Evolutionary conservation across 345 rosid genomes (phyloP), one percentile per base, ranked within the genome.

Genomic region (Camelina sativa): DNA sequence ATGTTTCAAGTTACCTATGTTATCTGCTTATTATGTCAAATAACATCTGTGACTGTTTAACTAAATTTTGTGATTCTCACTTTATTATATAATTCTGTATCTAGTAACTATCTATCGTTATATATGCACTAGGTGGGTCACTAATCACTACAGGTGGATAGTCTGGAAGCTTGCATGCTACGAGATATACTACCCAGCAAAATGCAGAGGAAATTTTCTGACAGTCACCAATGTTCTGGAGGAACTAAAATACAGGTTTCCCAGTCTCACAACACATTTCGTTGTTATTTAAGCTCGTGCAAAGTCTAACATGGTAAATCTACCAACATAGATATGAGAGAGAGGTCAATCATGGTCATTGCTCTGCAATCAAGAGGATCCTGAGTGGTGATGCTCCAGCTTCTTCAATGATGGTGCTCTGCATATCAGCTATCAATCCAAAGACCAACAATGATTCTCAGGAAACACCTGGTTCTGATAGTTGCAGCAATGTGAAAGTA

Each of bases 111-210:
- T 41, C 53, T 63, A 65, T 41, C 48, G 28, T 35, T 47, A 15
- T 72, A 5, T 73, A 11, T 84, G 65, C 71, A 8, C 70, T 76
- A 94, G 98, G 85, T 91, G 98, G 98, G 86, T 91, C 50, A 56
- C 53, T 46, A 94, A 94, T 84, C 98, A 94, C 78, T 91, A 88
- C 84, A 90, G 84, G 82, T 91, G 91, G 97, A 88, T 94, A 80
- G 88, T 91, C 44, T 94, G 98, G 98, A 94, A 94, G 81, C 91
- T 94, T 69, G 89, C 84, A 51, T 80, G 91, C 72, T 94, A 91
- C 62, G 97, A 91, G 68, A 88, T 85, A 84, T 55, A 54, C 72
- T 82, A 84, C 77, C 88, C 88, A 30, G 76, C 69, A 74, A 89
- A 80, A 80, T 69, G 75, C 73, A 69, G 76, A 73, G 76, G 89